phyloP scores from a whole-genome alignment of 2,329 filamentous ascomycete genomes.

The Colletotrichum trifolii region DNA sequence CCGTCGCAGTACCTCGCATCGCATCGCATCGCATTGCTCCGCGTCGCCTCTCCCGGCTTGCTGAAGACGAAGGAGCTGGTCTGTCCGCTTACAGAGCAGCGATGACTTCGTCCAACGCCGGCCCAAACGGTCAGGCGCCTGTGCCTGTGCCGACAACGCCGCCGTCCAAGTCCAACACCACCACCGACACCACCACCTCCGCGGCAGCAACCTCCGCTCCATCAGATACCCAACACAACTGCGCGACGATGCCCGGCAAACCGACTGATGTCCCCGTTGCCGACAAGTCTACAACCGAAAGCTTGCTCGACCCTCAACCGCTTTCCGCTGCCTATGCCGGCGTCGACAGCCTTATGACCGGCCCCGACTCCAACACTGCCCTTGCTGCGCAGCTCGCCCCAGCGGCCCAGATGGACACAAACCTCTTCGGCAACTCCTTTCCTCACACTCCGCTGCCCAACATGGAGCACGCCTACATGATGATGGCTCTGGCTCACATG shows the following conservation, averaged over 20 bases:
- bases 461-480: constrained; percentile 54
- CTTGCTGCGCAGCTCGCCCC: constrained; percentile 36
- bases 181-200: not conserved
- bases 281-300: constrained; percentile 12
- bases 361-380: constrained; percentile 38
- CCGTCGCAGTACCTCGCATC: constrained; percentile 36
- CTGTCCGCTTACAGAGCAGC: constrained; percentile 60
- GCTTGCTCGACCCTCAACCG: not conserved
- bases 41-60: constrained; percentile 35
- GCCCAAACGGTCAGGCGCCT: constrained; percentile 45
- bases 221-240: constrained; percentile 32
- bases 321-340: constrained; percentile 3
- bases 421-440: constrained; percentile 48
- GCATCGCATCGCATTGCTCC: constrained; percentile 33
- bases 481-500: constrained; percentile 57
- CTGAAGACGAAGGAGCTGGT: constrained; percentile 63
- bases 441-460: constrained; percentile 46
- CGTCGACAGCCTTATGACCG: constrained; percentile 31
- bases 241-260: constrained; percentile 36
- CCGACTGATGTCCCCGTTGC: constrained; percentile 29
- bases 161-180: constrained; percentile 33
- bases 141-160: constrained; percentile 39
- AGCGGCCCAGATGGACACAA: constrained; percentile 35
- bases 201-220: constrained; percentile 1
- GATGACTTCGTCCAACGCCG: constrained; percentile 70